Base-by-base conservation (phyloP, 129 eudicot species). In the Deinandra increscens region DNA sequence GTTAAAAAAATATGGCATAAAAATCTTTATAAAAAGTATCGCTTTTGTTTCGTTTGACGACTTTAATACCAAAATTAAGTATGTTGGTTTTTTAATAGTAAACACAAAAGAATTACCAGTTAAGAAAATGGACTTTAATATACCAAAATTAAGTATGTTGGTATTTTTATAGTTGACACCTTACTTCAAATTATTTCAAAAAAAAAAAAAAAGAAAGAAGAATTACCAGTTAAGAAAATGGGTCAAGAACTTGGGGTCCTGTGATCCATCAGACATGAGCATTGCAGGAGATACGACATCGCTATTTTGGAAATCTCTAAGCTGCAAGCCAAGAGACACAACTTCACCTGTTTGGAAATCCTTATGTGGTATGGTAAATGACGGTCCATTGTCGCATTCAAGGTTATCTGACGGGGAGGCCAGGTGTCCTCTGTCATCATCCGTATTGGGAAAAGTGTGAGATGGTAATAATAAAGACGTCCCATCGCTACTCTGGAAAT, bases 251-350 rank as follows among this genome's bases (percentile, higher is more conserved):
- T 77, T 77, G 4, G 81, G 81, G 60, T 77, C 81, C 55, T 77
- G 81, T 69, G 81, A 49, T 36, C 80, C 75, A 60, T 76, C 80
- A 38, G 80, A 69, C 78, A 69, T 74, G 43, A 77, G 91, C 91
- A 92, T 81, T 7, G 95, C 96, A 44, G 88, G 78, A 12, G 98
- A 92, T 6, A 84, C 87, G 31, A 88, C 93, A 61, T 84, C 68
- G 12, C 87, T 84, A 23, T 83, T 80, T n/a, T 88, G 88, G 46
- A 83, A 85, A 78, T 93, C 97, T 29, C 76, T 81, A 4, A 72
- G 60, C 33, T 81, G 79, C 53, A 86, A 70, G 1, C 75, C 71
- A 54, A 73, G 51, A 10, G 87, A 77, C 46, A 79, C 75, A 6
- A 79, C 91, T 46, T 80, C 83, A 43, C 67, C 65, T 0, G 65